Conservation (phyloP, 1,284 basidiomycete species). For the Melampsora americana region DNA sequence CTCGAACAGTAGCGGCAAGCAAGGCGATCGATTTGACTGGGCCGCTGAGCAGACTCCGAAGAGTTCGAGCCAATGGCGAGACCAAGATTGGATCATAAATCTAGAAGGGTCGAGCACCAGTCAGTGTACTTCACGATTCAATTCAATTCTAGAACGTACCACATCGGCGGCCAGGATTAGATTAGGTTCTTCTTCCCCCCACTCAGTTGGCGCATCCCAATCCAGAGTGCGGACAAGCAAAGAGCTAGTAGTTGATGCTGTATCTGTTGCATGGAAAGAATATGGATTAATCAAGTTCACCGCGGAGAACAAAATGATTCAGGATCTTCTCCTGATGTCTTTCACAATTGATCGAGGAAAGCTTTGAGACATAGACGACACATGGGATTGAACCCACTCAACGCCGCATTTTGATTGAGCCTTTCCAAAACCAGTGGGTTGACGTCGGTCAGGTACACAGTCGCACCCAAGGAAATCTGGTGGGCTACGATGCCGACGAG, state of each 20-base stretch:
- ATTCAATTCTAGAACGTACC: not conserved
- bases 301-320: too few species aligned
- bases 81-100: not conserved
- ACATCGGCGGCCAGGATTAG: slow-evolving; percentile 35
- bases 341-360: too few species aligned
- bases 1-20: not conserved
- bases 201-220: not conserved
- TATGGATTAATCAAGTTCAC: too few species aligned
- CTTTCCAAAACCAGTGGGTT: slow-evolving; percentile 22
- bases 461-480: not conserved
- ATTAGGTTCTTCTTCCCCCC: not conserved
- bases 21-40: not conserved
- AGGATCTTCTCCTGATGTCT: too few species aligned
- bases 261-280: not conserved
- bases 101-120: not conserved
- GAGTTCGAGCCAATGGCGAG: not conserved
- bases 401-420: slow-evolving; percentile 17
- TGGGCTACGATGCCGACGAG: slow-evolving; percentile 25
- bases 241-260: not conserved
- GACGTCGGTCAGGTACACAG: slow-evolving; percentile 24
- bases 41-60: not conserved
- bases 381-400: slow-evolving; percentile 13
- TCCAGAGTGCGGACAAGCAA: not conserved
- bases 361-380: too few species aligned
- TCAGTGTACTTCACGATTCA: not conserved